phyloP scores from a whole-genome alignment of 768 basidiomycete genomes.

The Boletales sp. region DNA sequence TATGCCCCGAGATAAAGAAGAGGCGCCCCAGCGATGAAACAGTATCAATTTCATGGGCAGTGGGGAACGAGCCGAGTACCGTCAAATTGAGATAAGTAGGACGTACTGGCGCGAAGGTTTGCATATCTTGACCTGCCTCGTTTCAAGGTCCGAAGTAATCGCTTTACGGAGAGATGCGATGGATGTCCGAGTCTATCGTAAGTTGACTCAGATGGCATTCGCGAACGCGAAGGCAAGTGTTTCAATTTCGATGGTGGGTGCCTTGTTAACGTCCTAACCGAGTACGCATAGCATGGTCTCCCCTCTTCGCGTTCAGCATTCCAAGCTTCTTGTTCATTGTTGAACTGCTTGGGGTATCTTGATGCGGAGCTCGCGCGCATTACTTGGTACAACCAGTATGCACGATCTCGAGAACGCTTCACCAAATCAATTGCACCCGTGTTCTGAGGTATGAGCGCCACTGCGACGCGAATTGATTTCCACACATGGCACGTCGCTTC shows the following conservation, averaged over 20 bases:
- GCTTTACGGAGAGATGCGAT: not conserved
- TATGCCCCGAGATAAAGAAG: not conserved
- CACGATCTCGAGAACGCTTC: too few species aligned
- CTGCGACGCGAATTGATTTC: conserved; percentile 1
- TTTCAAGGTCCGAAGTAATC: conserved; percentile 2
- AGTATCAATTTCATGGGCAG: not conserved
- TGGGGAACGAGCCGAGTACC: not conserved
- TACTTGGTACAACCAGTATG: too few species aligned
- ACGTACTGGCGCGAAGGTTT: too few species aligned
- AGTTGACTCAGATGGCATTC: not conserved
- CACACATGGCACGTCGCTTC: not conserved
- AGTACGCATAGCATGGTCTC: too few species aligned
- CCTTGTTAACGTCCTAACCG: not conserved
- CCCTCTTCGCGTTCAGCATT: too few species aligned
- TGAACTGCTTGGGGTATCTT: too few species aligned
- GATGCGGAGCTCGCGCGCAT: too few species aligned
- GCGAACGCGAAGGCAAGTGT: not conserved
- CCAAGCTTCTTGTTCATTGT: too few species aligned
- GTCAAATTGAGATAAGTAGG: not conserved
- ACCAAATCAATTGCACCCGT: not conserved
- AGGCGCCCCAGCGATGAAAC: too few species aligned
- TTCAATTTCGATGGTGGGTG: not conserved
- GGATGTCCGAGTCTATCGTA: conserved; percentile 1
- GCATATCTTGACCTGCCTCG: not conserved
- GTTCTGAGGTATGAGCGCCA: conserved; percentile 1